phyloP scores from a whole-genome alignment of 352 stramenopile species.

The Phytophthora kernoviae region DNA sequence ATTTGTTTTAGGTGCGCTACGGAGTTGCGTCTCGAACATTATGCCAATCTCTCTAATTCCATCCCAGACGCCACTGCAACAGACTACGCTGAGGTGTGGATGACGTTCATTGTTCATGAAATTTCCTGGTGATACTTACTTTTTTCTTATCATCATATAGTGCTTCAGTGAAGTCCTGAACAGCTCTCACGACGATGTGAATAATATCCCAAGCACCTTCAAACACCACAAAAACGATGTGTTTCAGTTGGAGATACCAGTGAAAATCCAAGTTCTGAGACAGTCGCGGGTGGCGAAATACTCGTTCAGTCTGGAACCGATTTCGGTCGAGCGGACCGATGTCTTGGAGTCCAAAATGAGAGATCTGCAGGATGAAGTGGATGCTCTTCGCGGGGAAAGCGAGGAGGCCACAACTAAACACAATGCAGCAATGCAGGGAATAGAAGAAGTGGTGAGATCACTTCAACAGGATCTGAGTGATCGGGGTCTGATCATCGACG shows the following conservation, averaged over 20 bases:
- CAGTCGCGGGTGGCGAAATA: conserved; percentile 11
- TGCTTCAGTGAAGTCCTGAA: conserved; percentile 13
- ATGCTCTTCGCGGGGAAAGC: conserved; percentile 6
- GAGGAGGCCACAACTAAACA: background rate
- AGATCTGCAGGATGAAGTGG: conserved; percentile 8
- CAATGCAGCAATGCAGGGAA: background rate
- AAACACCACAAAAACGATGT: background rate
- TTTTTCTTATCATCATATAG: conserved; percentile 6
- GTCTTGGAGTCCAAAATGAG: conserved; percentile 22
- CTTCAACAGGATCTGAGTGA: background rate
- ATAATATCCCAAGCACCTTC: conserved; percentile 6
- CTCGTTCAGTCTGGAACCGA: conserved; percentile 8
- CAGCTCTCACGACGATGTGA: background rate
- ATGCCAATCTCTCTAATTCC: conserved; percentile 9
- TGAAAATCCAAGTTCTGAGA: conserved; percentile 13
- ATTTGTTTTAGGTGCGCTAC: conserved; percentile 3
- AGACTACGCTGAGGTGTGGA: conserved; percentile 9
- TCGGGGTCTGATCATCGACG: background rate
- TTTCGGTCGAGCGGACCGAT: conserved; percentile 12
- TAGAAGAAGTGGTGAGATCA: background rate
- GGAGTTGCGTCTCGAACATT: conserved; percentile 2
- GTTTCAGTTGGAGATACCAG: conserved; percentile 1
- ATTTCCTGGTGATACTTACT: no score
- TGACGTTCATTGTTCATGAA: no score
- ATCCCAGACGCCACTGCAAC: conserved; percentile 6